Evolutionary conservation across 2,329 filamentous ascomycete genomes (phyloP), one percentile per base, ranked within the genome.

Genomic region (Triangularia setosa): DNA sequence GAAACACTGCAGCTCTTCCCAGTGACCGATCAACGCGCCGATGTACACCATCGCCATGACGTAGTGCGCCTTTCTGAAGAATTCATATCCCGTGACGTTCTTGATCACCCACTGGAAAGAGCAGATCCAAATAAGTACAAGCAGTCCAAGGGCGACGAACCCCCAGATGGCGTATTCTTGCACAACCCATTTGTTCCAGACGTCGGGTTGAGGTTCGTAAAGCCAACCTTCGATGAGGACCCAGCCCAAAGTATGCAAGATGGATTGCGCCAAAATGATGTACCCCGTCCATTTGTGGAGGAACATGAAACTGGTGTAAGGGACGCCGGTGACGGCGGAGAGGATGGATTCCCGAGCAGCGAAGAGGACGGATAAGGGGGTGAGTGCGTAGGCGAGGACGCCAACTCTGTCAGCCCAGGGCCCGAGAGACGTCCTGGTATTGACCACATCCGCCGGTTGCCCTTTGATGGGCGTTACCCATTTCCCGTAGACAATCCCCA

Each of bases 241-340:
- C 90, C 90, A 93, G 61, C 81, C 83, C 25, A 93, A 81, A 1
- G 90, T 92, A 73, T 93, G 90, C 1, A 93, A 75, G 9, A 81
- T 76, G 2, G 85, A 83, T 72, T 93, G 90, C 0, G 85, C 73
- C 61, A 91, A 84, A 67, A 93, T 91, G 70, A 93, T 81, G 66
- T 89, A 89, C 6, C 90, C 90, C 0, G 88, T 78, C 90, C 90
- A 93, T 30, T 89, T 87, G 74, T 92, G 90, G 21, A 93, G 78
- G 72, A 93, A 93, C 75, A 90, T 88, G 81, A 93, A 92, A 70
- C 84, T 86, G 69, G 92, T 90, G 71, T 92, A 91, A 0, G 90
- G 89, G 0, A 93, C 80, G 1, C 90, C 90, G 0, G 90, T 93
- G 58, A 91, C 74, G 14, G 90, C 73, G 0, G 87, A 90, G 3